Conservation (phyloP, 2,329 filamentous ascomycete species). For the Blastomyces emzantsi region DNA sequence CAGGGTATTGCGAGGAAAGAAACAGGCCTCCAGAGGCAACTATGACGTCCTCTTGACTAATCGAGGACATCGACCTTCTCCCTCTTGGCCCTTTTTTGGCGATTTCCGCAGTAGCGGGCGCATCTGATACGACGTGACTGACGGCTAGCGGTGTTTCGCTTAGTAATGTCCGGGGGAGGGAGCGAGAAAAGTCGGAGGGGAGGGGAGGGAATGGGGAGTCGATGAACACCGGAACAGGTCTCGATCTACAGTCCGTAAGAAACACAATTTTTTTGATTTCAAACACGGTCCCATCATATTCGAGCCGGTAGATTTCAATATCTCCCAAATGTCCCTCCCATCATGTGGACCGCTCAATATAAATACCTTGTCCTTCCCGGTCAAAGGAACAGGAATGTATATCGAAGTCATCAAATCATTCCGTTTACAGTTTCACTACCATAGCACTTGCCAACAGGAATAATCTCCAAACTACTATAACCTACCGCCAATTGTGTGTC, state of each 20-base stretch:
- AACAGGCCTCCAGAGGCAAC: not conserved
- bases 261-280: not conserved
- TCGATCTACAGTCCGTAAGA: no score
- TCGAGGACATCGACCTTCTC: no score
- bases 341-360: not conserved
- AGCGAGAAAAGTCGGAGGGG: no score
- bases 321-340: not conserved
- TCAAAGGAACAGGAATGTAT: not conserved
- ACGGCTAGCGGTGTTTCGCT: not conserved
- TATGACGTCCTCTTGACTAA: not conserved
- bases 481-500: not conserved
- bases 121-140: not conserved
- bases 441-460: not conserved
- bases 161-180: no score
- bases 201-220: no score
- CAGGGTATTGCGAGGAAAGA: not conserved
- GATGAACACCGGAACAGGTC: no score
- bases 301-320: not conserved
- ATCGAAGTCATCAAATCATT: not conserved
- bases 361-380: not conserved
- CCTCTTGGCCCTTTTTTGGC: no score
- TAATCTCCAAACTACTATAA: not conserved
- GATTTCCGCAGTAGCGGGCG: not conserved
- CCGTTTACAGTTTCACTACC: not conserved
- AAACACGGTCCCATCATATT: not conserved